These are phyloP conservation scores for Furcasterigmium sp. DNA, from an alignment of 2,329 filamentous ascomycete genomes.

Conservation along the genomic window DNA sequence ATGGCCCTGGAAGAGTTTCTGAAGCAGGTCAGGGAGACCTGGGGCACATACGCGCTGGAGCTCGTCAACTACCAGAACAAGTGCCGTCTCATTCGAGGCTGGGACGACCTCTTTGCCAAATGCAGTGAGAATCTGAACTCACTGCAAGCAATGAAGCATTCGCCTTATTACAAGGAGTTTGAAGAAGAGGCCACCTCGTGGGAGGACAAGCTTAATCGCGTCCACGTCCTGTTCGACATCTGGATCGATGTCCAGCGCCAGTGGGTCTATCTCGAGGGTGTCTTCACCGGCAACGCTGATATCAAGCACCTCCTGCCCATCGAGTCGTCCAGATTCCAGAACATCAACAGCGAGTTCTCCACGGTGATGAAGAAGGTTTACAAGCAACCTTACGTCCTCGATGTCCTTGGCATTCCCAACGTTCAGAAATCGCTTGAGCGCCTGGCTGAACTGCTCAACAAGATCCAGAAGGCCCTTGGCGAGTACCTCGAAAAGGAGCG, in stretches of 20 bases:
- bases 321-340: constrained; percentile 94
- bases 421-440: constrained; percentile 95
- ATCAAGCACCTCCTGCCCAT: constrained; percentile 97
- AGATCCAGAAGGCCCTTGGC: constrained; percentile 97
- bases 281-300: constrained; percentile 97
- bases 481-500: constrained; percentile 98
- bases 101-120: constrained; percentile 97
- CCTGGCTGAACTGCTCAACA: constrained; percentile 93
- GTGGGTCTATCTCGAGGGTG: constrained; percentile 98
- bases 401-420: constrained; percentile 91
- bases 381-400: constrained; percentile 90
- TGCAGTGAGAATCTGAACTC: constrained; percentile 98
- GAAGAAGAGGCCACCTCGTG: constrained; percentile 94
- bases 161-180: constrained; percentile 98
- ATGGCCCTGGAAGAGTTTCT: constrained; percentile 98
- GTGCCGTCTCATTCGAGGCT: constrained; percentile 92
- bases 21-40: constrained; percentile 92
- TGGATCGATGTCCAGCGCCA: constrained; percentile 99
- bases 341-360: constrained; percentile 98
- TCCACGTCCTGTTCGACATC: constrained; percentile 96
- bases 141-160: constrained; percentile 96
- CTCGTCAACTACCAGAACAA: constrained; percentile 98
- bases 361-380: constrained; percentile 99
- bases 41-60: constrained; percentile 92
- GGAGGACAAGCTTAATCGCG: constrained; percentile 97